Base-by-base conservation (phyloP, 306 rosid genomes). In the Vigna mungo region DNA sequence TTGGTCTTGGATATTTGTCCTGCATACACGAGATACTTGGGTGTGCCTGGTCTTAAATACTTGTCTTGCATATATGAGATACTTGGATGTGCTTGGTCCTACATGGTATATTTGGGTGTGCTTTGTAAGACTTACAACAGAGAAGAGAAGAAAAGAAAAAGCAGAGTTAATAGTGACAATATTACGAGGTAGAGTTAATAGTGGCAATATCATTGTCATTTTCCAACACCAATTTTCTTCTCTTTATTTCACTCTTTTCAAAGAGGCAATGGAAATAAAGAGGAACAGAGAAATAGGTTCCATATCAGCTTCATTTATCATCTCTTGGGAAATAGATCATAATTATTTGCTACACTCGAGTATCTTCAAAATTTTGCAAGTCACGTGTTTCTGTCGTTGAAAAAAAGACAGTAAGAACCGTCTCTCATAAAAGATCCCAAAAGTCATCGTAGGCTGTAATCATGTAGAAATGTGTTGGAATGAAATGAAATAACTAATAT, bases 151-250 rank as follows among this genome's bases (percentile, higher is more conserved):
- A 25, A 25, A 25, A 25, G 27, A 25, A 25, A 25, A 25, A 25
- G 0, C 27, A 25, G 27, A 25, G 27, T 25, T 25, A 25, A 25
- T 25, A 25, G 27, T 25, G 27, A 25, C 27, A 25, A 25, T 25
- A 25, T 25, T 2, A 25, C 27, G 27, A 54, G 53, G 5, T 0
- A 21, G 53, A 14, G 55, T 39, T 23, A 17, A 20, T 20, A 69
- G n/a, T 49, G 12, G 52, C 55, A 12, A 23, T 34, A 12, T 17
- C 3, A 1, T 49, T 71, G 64, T 12, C 51, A 52, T 53, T 52
- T 51, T 71, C 49, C 58, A 36, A 21, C 76, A 36, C 36, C 36
- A 54, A 12, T 71, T 30, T 34, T 52, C 44, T 30, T 69, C 71
- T n/a, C 25, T 43, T 41, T n/a, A n/a, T n/a, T n/a, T n/a, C n/a